phyloP scores from a whole-genome alignment of 2,329 filamentous ascomycete genomes.

The Cryphonectria carpinicola region DNA sequence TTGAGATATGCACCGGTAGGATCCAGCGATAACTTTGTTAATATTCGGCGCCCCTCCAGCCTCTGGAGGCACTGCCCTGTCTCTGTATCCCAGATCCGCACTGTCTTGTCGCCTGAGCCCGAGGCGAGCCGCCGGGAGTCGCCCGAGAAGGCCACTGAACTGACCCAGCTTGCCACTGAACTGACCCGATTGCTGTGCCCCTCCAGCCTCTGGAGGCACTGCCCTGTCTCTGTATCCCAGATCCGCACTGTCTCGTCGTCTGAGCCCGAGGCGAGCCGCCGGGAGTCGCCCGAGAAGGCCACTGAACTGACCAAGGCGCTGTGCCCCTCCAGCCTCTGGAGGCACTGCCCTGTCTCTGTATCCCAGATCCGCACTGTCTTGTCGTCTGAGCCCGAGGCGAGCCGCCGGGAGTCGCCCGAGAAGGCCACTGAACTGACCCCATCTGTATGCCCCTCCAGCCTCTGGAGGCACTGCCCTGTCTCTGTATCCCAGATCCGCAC shows the following conservation, averaged over 20 bases:
- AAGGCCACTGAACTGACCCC: slow-evolving; percentile 1
- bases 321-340: slow-evolving; percentile 25
- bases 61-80: background rate
- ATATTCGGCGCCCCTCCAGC: background rate
- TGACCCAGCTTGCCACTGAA: slow-evolving; percentile 2
- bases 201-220: slow-evolving; percentile 25
- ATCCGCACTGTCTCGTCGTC: background rate
- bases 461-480: slow-evolving; percentile 26
- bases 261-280: background rate
- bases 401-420: slow-evolving; percentile 15
- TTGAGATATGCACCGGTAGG: background rate
- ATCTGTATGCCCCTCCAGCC: slow-evolving; percentile 7
- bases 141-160: slow-evolving; percentile 11
- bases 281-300: slow-evolving; percentile 20
- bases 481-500: slow-evolving; percentile 7
- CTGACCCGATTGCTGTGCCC: background rate
- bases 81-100: slow-evolving; percentile 16
- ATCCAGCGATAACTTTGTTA: background rate
- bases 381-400: background rate
- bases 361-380: slow-evolving; percentile 8
- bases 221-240: background rate
- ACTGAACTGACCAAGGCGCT: background rate
- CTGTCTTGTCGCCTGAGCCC: background rate
- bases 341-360: slow-evolving; percentile 3
- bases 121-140: slow-evolving; percentile 13